Base-by-base conservation (phyloP, 108 stramenopile species). In the Fragilariopsis cylindrus region DNA sequence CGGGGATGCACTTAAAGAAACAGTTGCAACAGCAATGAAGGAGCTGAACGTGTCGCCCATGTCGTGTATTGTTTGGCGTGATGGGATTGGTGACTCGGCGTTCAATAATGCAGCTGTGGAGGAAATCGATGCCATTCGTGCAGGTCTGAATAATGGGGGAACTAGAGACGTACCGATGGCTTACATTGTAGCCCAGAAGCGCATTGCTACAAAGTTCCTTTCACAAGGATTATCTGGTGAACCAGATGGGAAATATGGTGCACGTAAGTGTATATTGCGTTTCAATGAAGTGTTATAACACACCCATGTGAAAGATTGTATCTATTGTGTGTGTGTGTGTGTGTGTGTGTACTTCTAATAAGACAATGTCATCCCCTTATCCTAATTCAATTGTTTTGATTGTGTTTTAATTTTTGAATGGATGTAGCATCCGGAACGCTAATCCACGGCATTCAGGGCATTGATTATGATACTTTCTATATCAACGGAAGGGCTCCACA, bases 31-130 rank as follows among this genome's bases (percentile, higher is more conserved):
- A 70, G 88, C 88, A 13, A 48, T 89, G 55, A 79, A 65, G 40
- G 72, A 77, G 19, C 66, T 89, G 3, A 80, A 84, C 4, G 84
- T 84, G 7, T 12, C 55, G 7, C 88, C 88, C 2, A 76, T 54
- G 45, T 89, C 85, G 12, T 86, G 85, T 57, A 74, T 86, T 42
- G 79, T 89, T 13, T 89, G 85, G 88, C 88, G 85, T 53, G 88
- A 89, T 71, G 88, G 88, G 4, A 85, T 89, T 54, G 88, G 85
- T 16, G 84, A 86, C 7, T 79, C 84, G 54, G 78, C 83, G 5
- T 77, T 89, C 55, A 74, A 69, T 11, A 63, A 67, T 54, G 70
- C 75, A 49, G 82, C 88, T 3, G 7, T 45, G 11, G 81, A 89
- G 50, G 88, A 89, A 70, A 89, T 89, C 41, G 56, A 65, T 40